phyloP scores from a whole-genome alignment of 1,284 basidiomycete species.

The Leccinum pallidistipes region DNA sequence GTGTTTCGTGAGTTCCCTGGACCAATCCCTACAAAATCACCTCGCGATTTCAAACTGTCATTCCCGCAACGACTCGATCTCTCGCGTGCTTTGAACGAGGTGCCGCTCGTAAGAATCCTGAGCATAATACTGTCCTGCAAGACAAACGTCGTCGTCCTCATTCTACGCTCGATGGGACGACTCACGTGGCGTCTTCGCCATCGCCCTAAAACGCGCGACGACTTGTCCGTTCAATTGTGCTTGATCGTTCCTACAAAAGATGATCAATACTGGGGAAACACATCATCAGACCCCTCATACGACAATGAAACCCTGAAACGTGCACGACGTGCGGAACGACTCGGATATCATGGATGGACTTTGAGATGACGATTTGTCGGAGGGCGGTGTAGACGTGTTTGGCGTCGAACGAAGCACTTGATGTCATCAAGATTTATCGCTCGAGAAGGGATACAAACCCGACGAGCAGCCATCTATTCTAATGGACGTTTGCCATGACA shows the following conservation, averaged over 20 bases:
- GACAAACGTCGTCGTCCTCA: not conserved
- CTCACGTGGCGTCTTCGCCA: slow-evolving; percentile 53
- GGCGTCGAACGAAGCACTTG: slow-evolving; percentile 40
- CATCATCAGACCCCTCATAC: not conserved
- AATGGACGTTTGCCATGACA: too few relatives aligned
- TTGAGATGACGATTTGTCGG: slow-evolving; percentile 63
- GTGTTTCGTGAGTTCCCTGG: too few relatives aligned
- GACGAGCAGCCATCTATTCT: too few relatives aligned
- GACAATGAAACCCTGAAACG: slow-evolving; percentile 56
- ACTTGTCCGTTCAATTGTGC: slow-evolving; percentile 70
- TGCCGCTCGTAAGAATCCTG: slow-evolving; percentile 61
- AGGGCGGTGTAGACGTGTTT: slow-evolving; percentile 67
- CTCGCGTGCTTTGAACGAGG: slow-evolving; percentile 50
- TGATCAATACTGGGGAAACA: not conserved
- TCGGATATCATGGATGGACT: slow-evolving; percentile 53
- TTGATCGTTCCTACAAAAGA: slow-evolving; percentile 66
- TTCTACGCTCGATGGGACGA: not conserved
- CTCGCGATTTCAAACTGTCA: not conserved
- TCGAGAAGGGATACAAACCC: too few relatives aligned
- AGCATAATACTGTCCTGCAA: slow-evolving; percentile 42
- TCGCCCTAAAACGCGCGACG: slow-evolving; percentile 60
- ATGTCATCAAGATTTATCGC: slow-evolving; percentile 31
- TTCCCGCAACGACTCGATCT: slow-evolving; percentile 47
- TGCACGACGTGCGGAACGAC: slow-evolving; percentile 47
- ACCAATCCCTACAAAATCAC: too few relatives aligned